Conservation (phyloP, 169 alveolate genomes). For the Babesia ovata region DNA sequence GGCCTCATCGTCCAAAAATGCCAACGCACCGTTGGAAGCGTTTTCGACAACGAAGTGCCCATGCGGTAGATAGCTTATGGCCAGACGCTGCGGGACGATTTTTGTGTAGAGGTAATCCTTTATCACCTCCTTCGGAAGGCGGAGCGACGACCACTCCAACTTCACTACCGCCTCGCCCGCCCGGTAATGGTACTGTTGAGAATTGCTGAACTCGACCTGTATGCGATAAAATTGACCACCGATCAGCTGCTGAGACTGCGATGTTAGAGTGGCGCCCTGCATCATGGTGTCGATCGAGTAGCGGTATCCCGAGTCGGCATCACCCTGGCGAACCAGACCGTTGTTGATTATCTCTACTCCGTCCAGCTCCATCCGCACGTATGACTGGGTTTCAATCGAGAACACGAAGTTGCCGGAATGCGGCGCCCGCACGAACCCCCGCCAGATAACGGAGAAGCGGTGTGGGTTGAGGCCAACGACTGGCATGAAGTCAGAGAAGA, state of each 20-base stretch:
- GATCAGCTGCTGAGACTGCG: conserved; percentile 78
- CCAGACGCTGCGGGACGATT: conserved; percentile 54
- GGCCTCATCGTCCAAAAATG: conserved; percentile 55
- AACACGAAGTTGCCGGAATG: conserved; percentile 60
- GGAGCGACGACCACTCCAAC: conserved; percentile 31
- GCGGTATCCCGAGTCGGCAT: conserved; percentile 53
- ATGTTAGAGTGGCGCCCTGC: conserved; percentile 62
- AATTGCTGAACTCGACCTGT: conserved; percentile 82
- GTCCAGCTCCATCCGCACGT: conserved; percentile 54
- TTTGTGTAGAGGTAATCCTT: conserved; percentile 51
- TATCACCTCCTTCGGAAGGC: conserved; percentile 27
- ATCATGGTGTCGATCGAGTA: conserved; percentile 66
- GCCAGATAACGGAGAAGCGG: conserved; percentile 82
- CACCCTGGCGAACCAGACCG: conserved; percentile 47
- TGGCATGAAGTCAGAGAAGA: conserved; percentile 81
- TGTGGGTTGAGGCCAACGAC: conserved; percentile 80
- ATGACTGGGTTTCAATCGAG: conserved; percentile 18
- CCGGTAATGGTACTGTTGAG: conserved; percentile 79
- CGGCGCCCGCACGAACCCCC: conserved; percentile 59
- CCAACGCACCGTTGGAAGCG: conserved; percentile 61
- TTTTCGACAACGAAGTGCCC: conserved; percentile 59
- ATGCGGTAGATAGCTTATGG: conserved; percentile 73
- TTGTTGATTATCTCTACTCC: conserved; percentile 46
- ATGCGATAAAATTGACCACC: conserved; percentile 85
- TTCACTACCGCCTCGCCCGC: conserved; percentile 64